Base-by-base conservation (phyloP, 805 yeast genomes). In the Jamesozyma rosinii region DNA sequence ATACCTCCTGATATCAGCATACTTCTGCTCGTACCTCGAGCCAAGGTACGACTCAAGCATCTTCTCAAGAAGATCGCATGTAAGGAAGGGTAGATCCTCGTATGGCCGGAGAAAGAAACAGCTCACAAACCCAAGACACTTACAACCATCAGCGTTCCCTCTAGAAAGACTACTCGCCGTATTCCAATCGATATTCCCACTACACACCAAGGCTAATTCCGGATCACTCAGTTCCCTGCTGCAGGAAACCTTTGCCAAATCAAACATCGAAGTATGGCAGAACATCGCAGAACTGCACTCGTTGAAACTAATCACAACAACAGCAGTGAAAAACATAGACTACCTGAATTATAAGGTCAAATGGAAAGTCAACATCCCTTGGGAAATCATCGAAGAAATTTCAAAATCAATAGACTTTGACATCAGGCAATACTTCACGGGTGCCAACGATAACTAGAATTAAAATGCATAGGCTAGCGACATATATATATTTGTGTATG, bases 161-260 rank as follows among this genome's bases (percentile, higher is more conserved):
- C 58, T 87, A 37, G 96, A 89, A 58, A 70, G 97, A 44, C 56
- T 86, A 57, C 63, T 84, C 45, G 95, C 96, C 0, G 84, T 89
- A 20, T 68, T 83, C 31, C 81, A 82, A 35, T 80, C 94, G 0
- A 76, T 88, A 13, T 77, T 75, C 54, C 73, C 69, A 6, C 5
- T 15, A 4, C 17, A 30, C 5, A 27, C 35, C 4, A 20, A n/a
- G 0, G 38, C 46, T 18, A 24, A 11, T 8, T 40, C 43, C 18
- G 59, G 60, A 15, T 48, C 60, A 2, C 35, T 57, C 32, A 47
- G 50, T 3, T 41, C 52, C 1, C 37, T 58, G 4, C 38, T 47
- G 13, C 52, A 53, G 35, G 54, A 55, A 17, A 39, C 46, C 3
- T 41, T 50, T 48, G 45, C 67, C 61, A 47, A 63, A 45, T 59